Evolutionary conservation across 1,284 basidiomycete genomes (phyloP).

Genomic region (Ceraceosorus bombacis): DNA sequence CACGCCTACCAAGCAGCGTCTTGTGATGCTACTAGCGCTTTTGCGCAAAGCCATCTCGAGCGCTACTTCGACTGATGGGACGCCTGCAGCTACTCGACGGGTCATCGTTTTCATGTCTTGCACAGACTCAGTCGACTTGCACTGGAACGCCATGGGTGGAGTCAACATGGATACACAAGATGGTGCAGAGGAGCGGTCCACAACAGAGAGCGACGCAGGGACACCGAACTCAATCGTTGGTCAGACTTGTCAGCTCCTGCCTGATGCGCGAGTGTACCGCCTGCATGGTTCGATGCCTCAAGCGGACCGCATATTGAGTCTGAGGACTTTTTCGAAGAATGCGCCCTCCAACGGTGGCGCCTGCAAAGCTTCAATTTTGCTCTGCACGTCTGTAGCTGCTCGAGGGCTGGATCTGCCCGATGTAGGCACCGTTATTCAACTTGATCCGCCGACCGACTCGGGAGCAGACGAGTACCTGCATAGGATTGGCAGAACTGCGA

Average conservation of each 20-base stretch:
- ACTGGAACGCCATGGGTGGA: conserved; percentile 79
- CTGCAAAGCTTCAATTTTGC: conserved; percentile 58
- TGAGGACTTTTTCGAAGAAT: conserved; percentile 66
- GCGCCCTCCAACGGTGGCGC: conserved; percentile 7
- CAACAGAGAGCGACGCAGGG: conserved; percentile 20
- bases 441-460: conserved; percentile 94
- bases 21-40: conserved; percentile 82
- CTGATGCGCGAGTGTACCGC: conserved; percentile 70
- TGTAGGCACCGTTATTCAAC: conserved; percentile 90
- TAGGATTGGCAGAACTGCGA: conserved; percentile 90
- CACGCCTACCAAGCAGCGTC: conserved; percentile 83
- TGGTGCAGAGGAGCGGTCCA: conserved; percentile 22
- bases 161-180: conserved; percentile 57
- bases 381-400: conserved; percentile 94
- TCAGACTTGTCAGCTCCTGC: conserved; percentile 60
- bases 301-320: conserved; percentile 68
- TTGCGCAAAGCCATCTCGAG: conserved; percentile 56
- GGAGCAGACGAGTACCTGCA: conserved; percentile 96
- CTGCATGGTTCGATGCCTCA: conserved; percentile 88
- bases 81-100: conserved; percentile 47
- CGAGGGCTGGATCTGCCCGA: conserved; percentile 93
- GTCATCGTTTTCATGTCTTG: conserved; percentile 94
- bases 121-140: conserved; percentile 95
- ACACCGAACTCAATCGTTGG: conserved; percentile 16
- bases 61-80: conserved; percentile 51